Evolutionary conservation across 2,329 filamentous ascomycete genomes (phyloP).

Genomic region (Phialophora macrospora): DNA sequence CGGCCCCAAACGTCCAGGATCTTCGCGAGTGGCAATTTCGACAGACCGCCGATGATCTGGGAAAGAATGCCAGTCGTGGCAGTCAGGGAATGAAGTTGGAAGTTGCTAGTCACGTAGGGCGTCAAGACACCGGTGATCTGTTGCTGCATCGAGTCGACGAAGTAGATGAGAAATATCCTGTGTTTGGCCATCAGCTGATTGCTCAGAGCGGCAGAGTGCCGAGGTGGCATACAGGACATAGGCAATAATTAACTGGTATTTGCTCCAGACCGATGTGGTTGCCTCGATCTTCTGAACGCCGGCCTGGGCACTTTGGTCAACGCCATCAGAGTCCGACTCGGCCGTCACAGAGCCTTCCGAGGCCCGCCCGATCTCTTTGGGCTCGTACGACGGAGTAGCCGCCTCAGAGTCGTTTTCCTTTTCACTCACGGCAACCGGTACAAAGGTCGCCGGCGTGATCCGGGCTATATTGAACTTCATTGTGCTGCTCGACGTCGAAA

Average conservation of each 20-base stretch:
- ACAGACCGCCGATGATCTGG: conserved; percentile 60
- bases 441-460: conserved; percentile 8
- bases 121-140: conserved; percentile 51
- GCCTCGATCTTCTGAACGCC: conserved; percentile 52
- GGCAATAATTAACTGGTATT: conserved; percentile 24
- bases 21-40: conserved; percentile 64
- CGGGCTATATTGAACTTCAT: conserved; percentile 16
- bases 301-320: conserved; percentile 41
- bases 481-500: neutral
- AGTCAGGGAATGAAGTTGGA: conserved; percentile 56
- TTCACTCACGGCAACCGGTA: conserved; percentile 7
- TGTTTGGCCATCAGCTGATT: conserved; percentile 43
- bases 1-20: conserved; percentile 68
- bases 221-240: neutral
- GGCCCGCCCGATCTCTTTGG: conserved; percentile 1
- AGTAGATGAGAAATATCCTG: conserved; percentile 53
- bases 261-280: conserved; percentile 48
- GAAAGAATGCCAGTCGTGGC: conserved; percentile 60
- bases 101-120: conserved; percentile 59
- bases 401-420: conserved; percentile 8
- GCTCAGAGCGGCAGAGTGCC: conserved; percentile 40
- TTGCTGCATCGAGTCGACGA: conserved; percentile 52
- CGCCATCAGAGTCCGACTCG: conserved; percentile 14
- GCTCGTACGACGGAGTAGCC: neutral
- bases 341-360: neutral